Conservation (phyloP, 2,329 filamentous ascomycete genomes). For the Ceratocystis alfenasii region DNA sequence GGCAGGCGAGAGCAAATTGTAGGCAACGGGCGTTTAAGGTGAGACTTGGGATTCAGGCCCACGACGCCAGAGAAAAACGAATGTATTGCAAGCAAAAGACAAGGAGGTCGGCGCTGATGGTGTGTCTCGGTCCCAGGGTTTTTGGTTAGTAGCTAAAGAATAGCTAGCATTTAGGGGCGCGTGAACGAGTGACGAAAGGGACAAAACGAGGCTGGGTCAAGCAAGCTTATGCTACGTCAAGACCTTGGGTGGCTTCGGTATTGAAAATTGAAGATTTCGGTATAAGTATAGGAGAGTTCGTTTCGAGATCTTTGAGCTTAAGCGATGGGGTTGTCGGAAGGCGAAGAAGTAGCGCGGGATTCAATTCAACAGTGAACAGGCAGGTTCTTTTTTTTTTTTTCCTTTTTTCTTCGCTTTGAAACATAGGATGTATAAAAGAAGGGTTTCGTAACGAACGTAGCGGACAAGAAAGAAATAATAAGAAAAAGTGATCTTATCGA, state of each 20-base stretch:
- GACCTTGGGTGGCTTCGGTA: too few relatives aligned
- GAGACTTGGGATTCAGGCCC: neutral
- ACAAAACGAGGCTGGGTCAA: slow-evolving; percentile 2
- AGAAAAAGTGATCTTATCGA: neutral
- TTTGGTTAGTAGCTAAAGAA: neutral
- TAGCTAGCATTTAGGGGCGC: neutral
- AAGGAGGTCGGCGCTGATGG: neutral
- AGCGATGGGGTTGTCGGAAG: neutral
- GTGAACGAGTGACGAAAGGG: neutral
- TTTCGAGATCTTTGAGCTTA: neutral
- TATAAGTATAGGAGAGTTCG: neutral
- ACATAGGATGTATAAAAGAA: neutral
- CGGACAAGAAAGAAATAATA: neutral
- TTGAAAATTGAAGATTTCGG: neutral
- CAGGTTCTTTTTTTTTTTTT: neutral
- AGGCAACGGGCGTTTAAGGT: neutral
- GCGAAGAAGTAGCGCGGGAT: neutral
- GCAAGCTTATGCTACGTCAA: neutral
- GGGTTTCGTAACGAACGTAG: neutral
- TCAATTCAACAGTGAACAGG: neutral
- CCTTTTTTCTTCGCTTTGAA: neutral
- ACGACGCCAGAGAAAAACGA: neutral
- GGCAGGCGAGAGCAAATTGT: neutral
- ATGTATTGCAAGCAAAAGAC: neutral
- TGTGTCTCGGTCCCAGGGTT: neutral